These are phyloP conservation scores for Suillus lakei DNA, from an alignment of 768 basidiomycete genomes.

Conservation along the genomic window DNA sequence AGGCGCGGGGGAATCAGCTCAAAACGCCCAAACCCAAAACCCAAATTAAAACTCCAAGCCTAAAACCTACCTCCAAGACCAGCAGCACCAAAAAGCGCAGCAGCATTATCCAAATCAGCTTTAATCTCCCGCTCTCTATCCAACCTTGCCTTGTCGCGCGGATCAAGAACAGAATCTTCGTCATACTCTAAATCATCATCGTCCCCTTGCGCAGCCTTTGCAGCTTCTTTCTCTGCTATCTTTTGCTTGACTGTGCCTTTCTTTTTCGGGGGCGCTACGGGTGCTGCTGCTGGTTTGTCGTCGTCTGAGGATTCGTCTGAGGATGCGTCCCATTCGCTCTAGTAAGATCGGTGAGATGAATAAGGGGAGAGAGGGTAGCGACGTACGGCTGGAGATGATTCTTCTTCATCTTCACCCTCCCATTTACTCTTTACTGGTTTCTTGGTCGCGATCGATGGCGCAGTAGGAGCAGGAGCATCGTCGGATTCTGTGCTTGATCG, in stretches of 20 bases:
- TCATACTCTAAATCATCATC: conserved; percentile 58
- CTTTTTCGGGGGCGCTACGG: conserved; percentile 81
- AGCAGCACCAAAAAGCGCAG: conserved; percentile 77
- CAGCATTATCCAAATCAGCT: conserved; percentile 85
- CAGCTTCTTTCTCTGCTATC: conserved; percentile 89
- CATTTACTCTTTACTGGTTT: conserved; percentile 64
- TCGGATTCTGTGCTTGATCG: conserved; percentile 39
- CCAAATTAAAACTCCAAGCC: background rate
- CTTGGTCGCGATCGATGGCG: conserved; percentile 24
- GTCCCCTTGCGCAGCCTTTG: conserved; percentile 55
- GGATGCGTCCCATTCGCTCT: conserved; percentile 97
- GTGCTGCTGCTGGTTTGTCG: conserved; percentile 47
- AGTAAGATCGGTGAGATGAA: conserved; percentile 11
- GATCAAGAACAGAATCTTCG: conserved; percentile 79
- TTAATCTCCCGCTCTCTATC: conserved; percentile 86
- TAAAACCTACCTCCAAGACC: conserved; percentile 59
- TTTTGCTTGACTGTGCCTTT: conserved; percentile 92
- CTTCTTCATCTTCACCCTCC: conserved; percentile 93
- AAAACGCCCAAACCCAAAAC: background rate
- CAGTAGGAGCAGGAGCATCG: conserved; percentile 37
- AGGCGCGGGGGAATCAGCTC: background rate
- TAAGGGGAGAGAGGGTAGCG: background rate
- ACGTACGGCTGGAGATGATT: conserved; percentile 75
- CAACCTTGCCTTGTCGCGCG: conserved; percentile 72
- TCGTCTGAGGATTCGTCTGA: conserved; percentile 59